phyloP scores from a whole-genome alignment of 108 stramenopile species.

The Parmales sp. region DNA sequence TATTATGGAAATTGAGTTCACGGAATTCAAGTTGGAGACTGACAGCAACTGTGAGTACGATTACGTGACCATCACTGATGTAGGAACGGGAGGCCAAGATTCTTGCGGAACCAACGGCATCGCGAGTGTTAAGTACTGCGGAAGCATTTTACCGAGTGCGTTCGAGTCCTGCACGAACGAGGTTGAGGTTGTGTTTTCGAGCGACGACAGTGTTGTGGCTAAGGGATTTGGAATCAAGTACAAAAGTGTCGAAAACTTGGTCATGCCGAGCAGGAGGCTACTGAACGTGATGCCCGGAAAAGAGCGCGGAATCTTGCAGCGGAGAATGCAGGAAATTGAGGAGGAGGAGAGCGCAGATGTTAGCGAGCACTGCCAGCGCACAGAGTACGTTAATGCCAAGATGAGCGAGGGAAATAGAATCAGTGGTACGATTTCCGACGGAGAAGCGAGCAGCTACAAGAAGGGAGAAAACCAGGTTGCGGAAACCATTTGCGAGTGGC shows the following conservation, averaged over 20 bases:
- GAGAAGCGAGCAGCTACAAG: neutral
- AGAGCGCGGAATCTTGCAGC: neutral
- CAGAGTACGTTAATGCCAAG: too few species aligned
- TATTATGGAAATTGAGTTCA: neutral
- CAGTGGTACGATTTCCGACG: slow-evolving; percentile 6
- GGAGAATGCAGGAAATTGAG: neutral
- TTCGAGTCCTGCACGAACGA: neutral
- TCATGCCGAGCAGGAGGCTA: neutral
- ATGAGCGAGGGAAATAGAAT: neutral
- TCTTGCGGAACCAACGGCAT: too few species aligned
- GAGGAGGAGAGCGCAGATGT: too few species aligned
- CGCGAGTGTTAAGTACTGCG: neutral
- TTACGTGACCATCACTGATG: neutral
- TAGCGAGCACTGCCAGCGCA: too few species aligned
- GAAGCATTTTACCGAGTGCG: neutral
- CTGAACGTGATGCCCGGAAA: neutral
- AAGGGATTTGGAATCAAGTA: neutral
- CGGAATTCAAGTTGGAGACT: neutral
- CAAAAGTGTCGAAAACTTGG: neutral
- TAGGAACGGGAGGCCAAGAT: neutral
- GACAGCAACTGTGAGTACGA: neutral
- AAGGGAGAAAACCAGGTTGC: too few species aligned
- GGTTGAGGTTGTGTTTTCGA: neutral
- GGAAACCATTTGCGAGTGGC: neutral
- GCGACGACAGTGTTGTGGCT: neutral